These are phyloP conservation scores for Mortierella sp. DNA, from an alignment of 371 early-diverging fungal species.

Conservation along the genomic window DNA sequence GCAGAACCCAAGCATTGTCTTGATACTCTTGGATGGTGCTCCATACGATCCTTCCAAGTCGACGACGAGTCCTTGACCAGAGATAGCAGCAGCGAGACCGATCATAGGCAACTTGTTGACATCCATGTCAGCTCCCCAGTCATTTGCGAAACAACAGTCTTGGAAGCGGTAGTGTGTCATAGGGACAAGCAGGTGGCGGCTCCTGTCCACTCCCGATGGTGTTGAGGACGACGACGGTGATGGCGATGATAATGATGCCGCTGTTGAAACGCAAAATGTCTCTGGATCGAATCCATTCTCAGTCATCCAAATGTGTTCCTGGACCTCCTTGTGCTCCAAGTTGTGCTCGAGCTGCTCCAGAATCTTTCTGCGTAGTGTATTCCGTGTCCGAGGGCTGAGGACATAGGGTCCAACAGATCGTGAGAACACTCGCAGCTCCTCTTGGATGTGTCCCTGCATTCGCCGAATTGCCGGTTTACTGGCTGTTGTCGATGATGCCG, in stretches of 20 bases:
- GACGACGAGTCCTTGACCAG: conserved; percentile 41
- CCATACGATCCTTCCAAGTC: conserved; percentile 52
- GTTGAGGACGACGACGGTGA: conserved; percentile 3
- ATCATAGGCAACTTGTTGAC: conserved; percentile 52
- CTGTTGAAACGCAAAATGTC: background rate
- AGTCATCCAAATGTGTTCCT: conserved; percentile 36
- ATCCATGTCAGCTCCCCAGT: conserved; percentile 51
- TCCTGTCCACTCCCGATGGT: background rate
- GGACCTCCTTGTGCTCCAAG: conserved; percentile 38
- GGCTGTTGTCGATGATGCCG: background rate
- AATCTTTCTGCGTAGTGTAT: conserved; percentile 39
- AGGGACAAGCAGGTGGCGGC: conserved; percentile 32
- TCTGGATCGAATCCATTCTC: conserved; percentile 26
- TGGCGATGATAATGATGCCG: background rate
- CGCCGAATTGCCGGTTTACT: conserved; percentile 8
- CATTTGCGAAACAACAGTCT: conserved; percentile 52
- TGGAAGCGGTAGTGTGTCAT: conserved; percentile 50
- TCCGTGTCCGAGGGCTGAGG: conserved; percentile 42
- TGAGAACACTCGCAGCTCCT: conserved; percentile 35
- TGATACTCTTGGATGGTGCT: conserved; percentile 45
- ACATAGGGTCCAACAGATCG: conserved; percentile 42
- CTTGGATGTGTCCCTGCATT: conserved; percentile 25
- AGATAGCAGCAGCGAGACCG: conserved; percentile 45
- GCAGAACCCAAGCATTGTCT: conserved; percentile 46
- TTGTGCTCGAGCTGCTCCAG: conserved; percentile 36